Evolutionary conservation across 2,329 filamentous ascomycete genomes (phyloP).

Genomic region (Exophiala sp.): DNA sequence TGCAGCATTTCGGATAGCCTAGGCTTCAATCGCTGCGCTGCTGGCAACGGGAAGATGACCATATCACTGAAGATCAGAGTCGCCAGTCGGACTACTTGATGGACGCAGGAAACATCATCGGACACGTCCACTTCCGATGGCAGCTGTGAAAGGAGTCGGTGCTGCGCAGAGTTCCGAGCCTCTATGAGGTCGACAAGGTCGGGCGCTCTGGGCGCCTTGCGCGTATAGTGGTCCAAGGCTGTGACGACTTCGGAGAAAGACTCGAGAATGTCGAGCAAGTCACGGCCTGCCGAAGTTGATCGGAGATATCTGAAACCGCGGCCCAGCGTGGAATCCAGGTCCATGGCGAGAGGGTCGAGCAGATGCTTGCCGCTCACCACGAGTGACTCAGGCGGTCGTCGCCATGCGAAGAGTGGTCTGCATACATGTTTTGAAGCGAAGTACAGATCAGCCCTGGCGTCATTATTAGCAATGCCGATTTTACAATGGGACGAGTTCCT

Average conservation of each 20-base stretch:
- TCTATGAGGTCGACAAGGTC: constrained; percentile 19
- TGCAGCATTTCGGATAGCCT: constrained; percentile 13
- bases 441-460: constrained; percentile 19
- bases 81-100: constrained; percentile 15
- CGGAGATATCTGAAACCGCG: constrained; percentile 19
- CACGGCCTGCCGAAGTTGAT: constrained; percentile 1
- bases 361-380: constrained; percentile 17
- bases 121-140: constrained; percentile 1
- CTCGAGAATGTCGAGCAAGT: constrained; percentile 11
- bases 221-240: constrained; percentile 19
- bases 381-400: constrained; percentile 5
- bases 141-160: constrained; percentile 14
- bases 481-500: background rate
- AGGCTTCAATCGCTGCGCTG: constrained; percentile 13
- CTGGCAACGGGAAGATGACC: constrained; percentile 20
- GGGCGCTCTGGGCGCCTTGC: constrained; percentile 17
- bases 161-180: constrained; percentile 17
- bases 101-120: constrained; percentile 2
- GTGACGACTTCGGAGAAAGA: constrained; percentile 15
- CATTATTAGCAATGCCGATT: background rate
- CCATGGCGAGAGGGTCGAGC: constrained; percentile 15
- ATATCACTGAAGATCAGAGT: constrained; percentile 21
- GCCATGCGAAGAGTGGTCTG: constrained; percentile 12
- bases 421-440: constrained; percentile 17
- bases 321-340: constrained; percentile 18